phyloP scores from a whole-genome alignment of 805 yeast genomes.

The Lachancea sp. region DNA sequence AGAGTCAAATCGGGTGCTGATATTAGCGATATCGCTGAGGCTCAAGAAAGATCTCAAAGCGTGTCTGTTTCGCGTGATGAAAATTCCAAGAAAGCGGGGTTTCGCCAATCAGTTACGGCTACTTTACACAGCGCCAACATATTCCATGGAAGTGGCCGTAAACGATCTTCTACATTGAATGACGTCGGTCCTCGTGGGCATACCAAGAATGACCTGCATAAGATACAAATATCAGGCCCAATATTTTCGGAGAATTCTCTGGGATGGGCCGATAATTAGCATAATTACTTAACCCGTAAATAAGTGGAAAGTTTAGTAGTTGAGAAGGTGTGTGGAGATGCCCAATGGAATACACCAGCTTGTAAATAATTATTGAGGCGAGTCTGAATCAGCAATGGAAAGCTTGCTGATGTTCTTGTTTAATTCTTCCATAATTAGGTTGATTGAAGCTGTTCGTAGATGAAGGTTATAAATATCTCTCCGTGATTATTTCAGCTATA shows the following conservation, averaged over 20 bases:
- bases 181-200: conserved; percentile 9
- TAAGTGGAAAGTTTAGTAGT: no score
- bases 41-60: conserved; percentile 1
- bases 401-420: no score
- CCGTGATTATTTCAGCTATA: no score
- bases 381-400: no score
- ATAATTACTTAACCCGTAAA: not conserved
- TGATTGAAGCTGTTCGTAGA: no score
- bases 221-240: conserved; percentile 11
- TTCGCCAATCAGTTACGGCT: conserved; percentile 2
- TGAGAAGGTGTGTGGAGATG: no score
- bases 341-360: no score
- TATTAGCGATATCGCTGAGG: not conserved
- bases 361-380: no score
- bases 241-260: conserved; percentile 11
- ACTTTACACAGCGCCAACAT: conserved; percentile 5
- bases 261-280: conserved; percentile 10
- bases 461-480: no score
- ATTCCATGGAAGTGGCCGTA: conserved; percentile 2
- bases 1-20: not conserved
- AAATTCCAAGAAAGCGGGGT: conserved; percentile 5
- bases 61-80: conserved; percentile 2
- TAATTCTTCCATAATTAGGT: no score
- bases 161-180: conserved; percentile 1
- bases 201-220: conserved; percentile 8